Conservation (phyloP, 2,329 filamentous ascomycete species). For the Whalleya microplaca region DNA sequence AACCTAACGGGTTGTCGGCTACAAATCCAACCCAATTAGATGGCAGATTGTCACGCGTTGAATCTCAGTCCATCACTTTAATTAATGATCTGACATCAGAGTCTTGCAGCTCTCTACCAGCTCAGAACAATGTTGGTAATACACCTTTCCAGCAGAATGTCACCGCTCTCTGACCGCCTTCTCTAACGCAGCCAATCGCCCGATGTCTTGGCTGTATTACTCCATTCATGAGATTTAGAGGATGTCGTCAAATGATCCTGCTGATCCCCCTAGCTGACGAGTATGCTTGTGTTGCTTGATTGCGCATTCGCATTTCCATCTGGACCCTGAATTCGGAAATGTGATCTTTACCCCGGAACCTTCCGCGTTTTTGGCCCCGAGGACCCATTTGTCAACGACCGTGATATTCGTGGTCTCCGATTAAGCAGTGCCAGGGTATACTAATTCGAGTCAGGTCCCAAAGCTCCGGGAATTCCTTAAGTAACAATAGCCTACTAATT, state of each 20-base stretch:
- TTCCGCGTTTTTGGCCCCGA: background rate
- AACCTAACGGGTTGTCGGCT: background rate
- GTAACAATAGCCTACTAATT: background rate
- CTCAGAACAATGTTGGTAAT: background rate
- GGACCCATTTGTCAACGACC: background rate
- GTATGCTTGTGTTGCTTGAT: background rate
- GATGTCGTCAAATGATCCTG: background rate
- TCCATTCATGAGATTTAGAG: background rate
- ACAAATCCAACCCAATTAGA: background rate
- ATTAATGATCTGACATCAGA: background rate
- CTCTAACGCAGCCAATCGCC: background rate
- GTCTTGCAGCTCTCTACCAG: background rate
- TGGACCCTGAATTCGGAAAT: background rate
- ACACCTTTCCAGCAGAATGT: background rate
- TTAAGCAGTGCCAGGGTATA: background rate
- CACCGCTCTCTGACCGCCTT: background rate
- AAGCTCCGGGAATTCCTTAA: no score
- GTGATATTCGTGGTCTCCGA: background rate
- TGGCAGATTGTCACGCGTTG: background rate
- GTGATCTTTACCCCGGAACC: background rate
- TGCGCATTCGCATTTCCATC: background rate
- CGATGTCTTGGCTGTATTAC: background rate
- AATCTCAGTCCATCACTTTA: background rate
- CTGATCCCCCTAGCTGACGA: background rate
- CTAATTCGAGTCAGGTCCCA: no score